These are phyloP conservation scores for Monilinia aucupariae DNA, from an alignment of 2,329 filamentous ascomycete genomes.

Conservation along the genomic window DNA sequence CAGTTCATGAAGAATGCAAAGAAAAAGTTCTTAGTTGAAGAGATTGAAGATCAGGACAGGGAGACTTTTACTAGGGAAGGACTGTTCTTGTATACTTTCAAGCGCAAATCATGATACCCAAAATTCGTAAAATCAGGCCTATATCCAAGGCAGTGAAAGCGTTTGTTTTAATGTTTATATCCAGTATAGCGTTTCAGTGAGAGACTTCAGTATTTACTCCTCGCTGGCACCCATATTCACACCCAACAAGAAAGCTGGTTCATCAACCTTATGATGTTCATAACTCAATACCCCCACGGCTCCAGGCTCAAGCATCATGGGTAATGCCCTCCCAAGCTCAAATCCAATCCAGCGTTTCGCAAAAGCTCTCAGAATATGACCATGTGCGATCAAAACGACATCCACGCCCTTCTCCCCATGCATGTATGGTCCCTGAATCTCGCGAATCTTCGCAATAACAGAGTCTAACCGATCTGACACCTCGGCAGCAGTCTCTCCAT, in stretches of 20 bases:
- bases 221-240: slow-evolving; percentile 32
- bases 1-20: slow-evolving; percentile 67
- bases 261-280: slow-evolving; percentile 36
- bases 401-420: slow-evolving; percentile 41
- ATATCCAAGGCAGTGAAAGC: background rate
- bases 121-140: background rate
- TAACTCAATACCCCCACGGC: slow-evolving; percentile 38
- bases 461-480: slow-evolving; percentile 44
- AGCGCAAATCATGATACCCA: slow-evolving; percentile 35
- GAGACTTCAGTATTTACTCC: background rate
- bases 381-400: slow-evolving; percentile 44
- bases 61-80: slow-evolving; percentile 51
- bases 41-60: slow-evolving; percentile 57
- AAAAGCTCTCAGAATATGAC: slow-evolving; percentile 50
- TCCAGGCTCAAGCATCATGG: slow-evolving; percentile 39
- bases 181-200: background rate
- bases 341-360: slow-evolving; percentile 50
- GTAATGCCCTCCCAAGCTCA: slow-evolving; percentile 34
- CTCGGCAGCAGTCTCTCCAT: slow-evolving; percentile 44
- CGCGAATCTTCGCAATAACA: slow-evolving; percentile 45
- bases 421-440: slow-evolving; percentile 44
- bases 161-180: background rate
- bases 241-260: slow-evolving; percentile 37
- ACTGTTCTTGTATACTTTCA: slow-evolving; percentile 57
- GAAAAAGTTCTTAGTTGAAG: slow-evolving; percentile 59